Evolutionary conservation across 768 basidiomycete genomes (phyloP), one percentile per base, ranked within the genome.

Genomic region (Sistotremastrum niveocremeum): DNA sequence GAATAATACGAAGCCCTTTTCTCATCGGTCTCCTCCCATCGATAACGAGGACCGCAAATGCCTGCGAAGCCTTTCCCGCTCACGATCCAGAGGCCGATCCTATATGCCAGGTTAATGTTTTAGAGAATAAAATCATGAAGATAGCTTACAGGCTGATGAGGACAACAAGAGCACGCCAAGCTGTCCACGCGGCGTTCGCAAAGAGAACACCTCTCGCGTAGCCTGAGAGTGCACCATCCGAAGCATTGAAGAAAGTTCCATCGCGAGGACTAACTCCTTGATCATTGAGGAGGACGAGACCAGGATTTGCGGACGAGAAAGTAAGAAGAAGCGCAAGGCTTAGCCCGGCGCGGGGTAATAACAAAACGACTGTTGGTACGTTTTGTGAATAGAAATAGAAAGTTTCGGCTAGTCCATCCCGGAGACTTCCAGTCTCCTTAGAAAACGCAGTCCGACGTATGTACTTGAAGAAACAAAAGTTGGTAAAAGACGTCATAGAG

Each of bases 361-460:
- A 72, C n/a, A 88, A 71, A 6, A 77, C 72, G 37, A 91, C 77
- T 0, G 84, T 86, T 4, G 89, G 82, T 34, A 82, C 59, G 57
- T 90, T 88, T 65, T 94, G 90, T 1, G 88, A 78, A 52, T 85
- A 84, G 56, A 77, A 77, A 68, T 78, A 85, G 58, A 74, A 85
- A 9, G 81, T 81, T 63, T 94, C 89, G n/a, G 89, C 83, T 39
- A 90, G 64, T 46, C 72, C 72, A 50, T 78, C 72, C 40, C 67
- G 66, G 47, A 70, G 48, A 42, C 49, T 56, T 46, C 69, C 73
- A 39, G 64, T 65, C 52, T 76, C 70, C 34, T 67, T 65, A 33
- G 53, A 42, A 57, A 83, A 81, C 1, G 87, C 83, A 30, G 79
- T 74, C 50, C 68, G 67, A 37, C 88, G 82, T 52, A 91, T 69